These are phyloP conservation scores for Zasmidium angulare DNA, from an alignment of 2,329 filamentous ascomycete species.

Conservation along the genomic window DNA sequence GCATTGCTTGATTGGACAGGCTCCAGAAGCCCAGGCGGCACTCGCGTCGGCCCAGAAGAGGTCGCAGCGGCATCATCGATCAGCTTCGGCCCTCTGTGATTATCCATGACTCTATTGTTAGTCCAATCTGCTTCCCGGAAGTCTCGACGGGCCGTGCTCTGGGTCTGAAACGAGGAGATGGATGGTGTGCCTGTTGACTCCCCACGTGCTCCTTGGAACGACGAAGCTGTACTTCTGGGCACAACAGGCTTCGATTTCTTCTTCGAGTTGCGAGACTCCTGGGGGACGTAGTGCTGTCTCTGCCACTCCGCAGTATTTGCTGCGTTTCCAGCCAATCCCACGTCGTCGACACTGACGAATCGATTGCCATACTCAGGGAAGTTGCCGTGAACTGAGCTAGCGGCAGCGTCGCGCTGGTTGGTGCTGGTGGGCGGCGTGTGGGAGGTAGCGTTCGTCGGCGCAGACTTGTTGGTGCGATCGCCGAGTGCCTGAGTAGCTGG, in stretches of 20 bases:
- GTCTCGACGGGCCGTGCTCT: not conserved
- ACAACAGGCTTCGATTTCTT: too few relatives aligned
- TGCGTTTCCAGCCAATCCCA: conserved; percentile 15
- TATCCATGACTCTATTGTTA: not conserved
- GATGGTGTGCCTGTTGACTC: too few relatives aligned
- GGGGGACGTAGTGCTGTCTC: not conserved
- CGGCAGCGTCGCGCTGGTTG: not conserved
- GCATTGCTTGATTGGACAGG: not conserved
- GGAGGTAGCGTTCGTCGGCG: not conserved
- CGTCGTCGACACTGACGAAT: conserved; percentile 14
- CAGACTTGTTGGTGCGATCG: conserved; percentile 7
- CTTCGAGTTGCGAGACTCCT: not conserved
- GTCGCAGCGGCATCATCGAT: not conserved
- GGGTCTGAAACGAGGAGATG: not conserved
- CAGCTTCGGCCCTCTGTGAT: not conserved
- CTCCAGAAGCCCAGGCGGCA: not conserved
- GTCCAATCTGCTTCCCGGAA: not conserved
- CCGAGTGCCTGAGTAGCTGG: conserved; percentile 4
- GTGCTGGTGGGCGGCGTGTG: not conserved
- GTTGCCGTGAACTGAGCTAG: not conserved
- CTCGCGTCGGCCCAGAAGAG: not conserved
- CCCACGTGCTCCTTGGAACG: too few relatives aligned
- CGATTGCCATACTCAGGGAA: conserved; percentile 7
- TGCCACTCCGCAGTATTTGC: conserved; percentile 13
- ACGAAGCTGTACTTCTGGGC: too few relatives aligned